Evolutionary conservation across 2,329 filamentous ascomycete genomes (phyloP).

Genomic region (Trichoderma harzianum): DNA sequence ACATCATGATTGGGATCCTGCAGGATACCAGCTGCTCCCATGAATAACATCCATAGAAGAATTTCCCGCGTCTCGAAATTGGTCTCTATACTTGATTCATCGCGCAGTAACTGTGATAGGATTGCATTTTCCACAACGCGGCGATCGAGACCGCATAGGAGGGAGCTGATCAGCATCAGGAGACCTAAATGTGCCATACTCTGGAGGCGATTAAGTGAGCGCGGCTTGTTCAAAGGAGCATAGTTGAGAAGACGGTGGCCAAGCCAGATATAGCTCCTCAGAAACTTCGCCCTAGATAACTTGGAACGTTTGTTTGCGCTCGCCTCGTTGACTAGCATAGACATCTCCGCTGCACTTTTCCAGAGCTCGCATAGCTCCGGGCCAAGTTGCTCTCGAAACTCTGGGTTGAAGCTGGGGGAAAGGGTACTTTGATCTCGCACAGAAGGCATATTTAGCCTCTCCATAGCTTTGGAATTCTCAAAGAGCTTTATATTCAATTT

Average conservation of each 20-base stretch:
- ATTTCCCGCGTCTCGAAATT: background rate
- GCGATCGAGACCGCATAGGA: background rate
- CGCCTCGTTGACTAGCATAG: background rate
- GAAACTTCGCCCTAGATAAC: background rate
- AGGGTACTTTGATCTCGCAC: background rate
- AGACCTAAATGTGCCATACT: background rate
- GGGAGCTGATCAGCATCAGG: background rate
- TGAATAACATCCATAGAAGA: background rate
- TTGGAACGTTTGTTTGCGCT: background rate
- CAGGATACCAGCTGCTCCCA: background rate
- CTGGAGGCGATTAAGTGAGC: background rate
- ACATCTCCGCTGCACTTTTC: background rate
- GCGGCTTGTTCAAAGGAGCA: background rate
- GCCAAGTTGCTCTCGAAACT: background rate
- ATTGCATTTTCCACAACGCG: background rate
- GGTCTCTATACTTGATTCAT: background rate
- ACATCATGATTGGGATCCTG: background rate
- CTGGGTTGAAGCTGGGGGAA: background rate
- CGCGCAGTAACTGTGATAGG: background rate
- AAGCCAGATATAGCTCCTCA: background rate
- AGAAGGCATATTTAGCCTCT: background rate
- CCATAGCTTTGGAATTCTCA: background rate
- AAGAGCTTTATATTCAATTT: background rate
- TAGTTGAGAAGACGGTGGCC: background rate
- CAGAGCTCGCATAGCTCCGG: background rate